phyloP scores from a whole-genome alignment of 805 yeast species.

The Komagataella phaffii region DNA sequence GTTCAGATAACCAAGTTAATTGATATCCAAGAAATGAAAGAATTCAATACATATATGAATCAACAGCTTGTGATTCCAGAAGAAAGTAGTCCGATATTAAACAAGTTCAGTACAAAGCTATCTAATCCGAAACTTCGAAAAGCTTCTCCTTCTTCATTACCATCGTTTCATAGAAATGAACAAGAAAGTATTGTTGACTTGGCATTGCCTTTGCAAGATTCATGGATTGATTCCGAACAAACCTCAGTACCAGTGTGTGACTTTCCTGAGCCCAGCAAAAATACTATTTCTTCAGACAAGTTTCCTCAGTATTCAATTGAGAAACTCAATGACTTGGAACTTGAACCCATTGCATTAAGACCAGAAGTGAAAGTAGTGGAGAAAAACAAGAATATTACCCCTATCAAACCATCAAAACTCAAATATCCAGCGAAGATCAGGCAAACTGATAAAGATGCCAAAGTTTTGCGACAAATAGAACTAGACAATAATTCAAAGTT shows the following conservation, averaged over 20 bases:
- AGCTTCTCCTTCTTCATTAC: background rate
- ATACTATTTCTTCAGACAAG: background rate
- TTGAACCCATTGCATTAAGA: background rate
- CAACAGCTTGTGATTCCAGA: background rate
- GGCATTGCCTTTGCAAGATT: background rate
- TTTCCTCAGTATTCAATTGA: background rate
- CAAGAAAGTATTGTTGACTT: background rate
- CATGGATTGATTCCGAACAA: background rate
- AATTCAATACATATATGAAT: background rate
- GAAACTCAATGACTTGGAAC: background rate
- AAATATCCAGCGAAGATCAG: background rate
- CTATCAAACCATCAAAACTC: background rate
- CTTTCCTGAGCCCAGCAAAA: background rate
- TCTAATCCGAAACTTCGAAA: background rate
- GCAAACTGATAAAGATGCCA: background rate
- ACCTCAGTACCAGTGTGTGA: background rate
- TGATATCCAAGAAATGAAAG: background rate
- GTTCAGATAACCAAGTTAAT: slow-evolving; percentile 1
- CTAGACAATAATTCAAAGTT: background rate
- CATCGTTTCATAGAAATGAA: background rate
- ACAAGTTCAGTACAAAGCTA: background rate
- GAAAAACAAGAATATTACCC: background rate
- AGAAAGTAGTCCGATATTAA: background rate
- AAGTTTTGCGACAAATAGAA: background rate
- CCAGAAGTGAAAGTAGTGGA: background rate